phyloP scores from a whole-genome alignment of 257 asterid genomes.

The Nicotiana knightiana region DNA sequence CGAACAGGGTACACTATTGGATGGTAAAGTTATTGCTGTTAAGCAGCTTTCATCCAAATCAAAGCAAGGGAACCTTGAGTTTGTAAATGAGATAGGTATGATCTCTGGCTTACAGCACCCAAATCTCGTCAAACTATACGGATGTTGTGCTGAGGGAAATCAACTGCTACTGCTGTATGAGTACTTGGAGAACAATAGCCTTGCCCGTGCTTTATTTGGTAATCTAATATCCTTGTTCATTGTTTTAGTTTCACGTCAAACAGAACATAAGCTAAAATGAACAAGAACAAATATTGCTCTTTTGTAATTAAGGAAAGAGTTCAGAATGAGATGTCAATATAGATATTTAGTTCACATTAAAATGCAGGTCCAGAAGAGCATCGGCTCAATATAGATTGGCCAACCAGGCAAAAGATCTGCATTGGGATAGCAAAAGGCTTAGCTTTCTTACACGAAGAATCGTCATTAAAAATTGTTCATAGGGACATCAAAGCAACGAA shows the following conservation, averaged over 20 bases:
- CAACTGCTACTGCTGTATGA: slow-evolving; percentile 17
- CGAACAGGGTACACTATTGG: slow-evolving; percentile 12
- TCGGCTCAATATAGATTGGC: slow-evolving; percentile 12
- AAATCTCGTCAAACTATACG: slow-evolving; percentile 13
- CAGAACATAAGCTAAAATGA: neutral
- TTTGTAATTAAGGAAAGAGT: neutral
- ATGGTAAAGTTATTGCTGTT: slow-evolving; percentile 18
- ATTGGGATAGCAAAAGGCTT: slow-evolving; percentile 21
- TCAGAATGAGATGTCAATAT: neutral
- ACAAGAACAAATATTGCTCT: neutral
- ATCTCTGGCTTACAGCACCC: slow-evolving; percentile 14
- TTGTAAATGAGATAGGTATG: slow-evolving; percentile 16
- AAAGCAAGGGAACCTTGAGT: slow-evolving; percentile 16
- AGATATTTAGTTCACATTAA: neutral
- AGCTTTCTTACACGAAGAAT: slow-evolving; percentile 15
- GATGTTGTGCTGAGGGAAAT: slow-evolving; percentile 18
- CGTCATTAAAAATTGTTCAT: slow-evolving; percentile 10
- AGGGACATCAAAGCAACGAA: slow-evolving; percentile 20
- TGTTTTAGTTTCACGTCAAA: neutral
- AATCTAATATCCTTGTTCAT: neutral
- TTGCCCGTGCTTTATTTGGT: slow-evolving; percentile 14
- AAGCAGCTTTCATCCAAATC: slow-evolving; percentile 21
- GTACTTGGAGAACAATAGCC: slow-evolving; percentile 17
- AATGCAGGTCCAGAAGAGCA: slow-evolving; percentile 6
- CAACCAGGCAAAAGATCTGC: slow-evolving; percentile 13